These are phyloP conservation scores for Hanseniaspora taiwanica DNA, from an alignment of 805 yeast species.

Conservation along the genomic window DNA sequence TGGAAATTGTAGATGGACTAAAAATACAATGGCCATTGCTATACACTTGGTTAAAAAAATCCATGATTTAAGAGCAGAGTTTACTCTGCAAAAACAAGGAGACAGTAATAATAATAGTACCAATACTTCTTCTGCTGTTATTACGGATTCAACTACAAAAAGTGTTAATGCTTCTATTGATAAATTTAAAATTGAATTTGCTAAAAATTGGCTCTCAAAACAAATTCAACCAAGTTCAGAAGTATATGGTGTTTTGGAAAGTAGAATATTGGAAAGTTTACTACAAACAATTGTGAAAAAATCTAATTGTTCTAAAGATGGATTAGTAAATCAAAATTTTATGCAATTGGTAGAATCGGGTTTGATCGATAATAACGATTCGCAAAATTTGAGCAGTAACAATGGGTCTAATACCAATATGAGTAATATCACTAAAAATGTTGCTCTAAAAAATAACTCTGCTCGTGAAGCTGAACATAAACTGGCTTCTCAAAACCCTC, in stretches of 20 bases:
- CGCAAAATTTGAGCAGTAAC: conserved; percentile 4
- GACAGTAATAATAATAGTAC: too few species aligned
- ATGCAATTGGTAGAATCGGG: conserved; percentile 13
- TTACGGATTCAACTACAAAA: conserved; percentile 20
- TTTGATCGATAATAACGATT: conserved; percentile 9
- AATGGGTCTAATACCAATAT: conserved; percentile 5
- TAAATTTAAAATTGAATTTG: conserved; percentile 32
- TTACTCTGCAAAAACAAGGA: conserved; percentile 3
- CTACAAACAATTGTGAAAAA: conserved; percentile 24
- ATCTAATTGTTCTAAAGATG: conserved; percentile 18
- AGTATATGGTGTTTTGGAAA: conserved; percentile 65
- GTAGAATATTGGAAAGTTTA: conserved; percentile 42
- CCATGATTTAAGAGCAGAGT: conserved; percentile 15
- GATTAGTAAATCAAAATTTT: conserved; percentile 23
- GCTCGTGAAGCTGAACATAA: conserved; percentile 2
- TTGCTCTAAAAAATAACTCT: neutral
- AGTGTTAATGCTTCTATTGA: conserved; percentile 11
- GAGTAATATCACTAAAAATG: conserved; percentile 3
- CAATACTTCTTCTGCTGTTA: conserved; percentile 5
- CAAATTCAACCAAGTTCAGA: conserved; percentile 77
- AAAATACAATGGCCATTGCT: conserved; percentile 60
- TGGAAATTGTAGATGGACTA: conserved; percentile 85
- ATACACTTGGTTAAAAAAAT: conserved; percentile 31
- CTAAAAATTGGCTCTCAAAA: conserved; percentile 66
- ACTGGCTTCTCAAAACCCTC: neutral